A percentile compares a stretch with the other conserved stretches of the same genome.
Evolutionary conservation across 2,329 filamentous ascomycete genomes (phyloP).

Genomic region (Hymenoscyphus infarciens): DNA sequence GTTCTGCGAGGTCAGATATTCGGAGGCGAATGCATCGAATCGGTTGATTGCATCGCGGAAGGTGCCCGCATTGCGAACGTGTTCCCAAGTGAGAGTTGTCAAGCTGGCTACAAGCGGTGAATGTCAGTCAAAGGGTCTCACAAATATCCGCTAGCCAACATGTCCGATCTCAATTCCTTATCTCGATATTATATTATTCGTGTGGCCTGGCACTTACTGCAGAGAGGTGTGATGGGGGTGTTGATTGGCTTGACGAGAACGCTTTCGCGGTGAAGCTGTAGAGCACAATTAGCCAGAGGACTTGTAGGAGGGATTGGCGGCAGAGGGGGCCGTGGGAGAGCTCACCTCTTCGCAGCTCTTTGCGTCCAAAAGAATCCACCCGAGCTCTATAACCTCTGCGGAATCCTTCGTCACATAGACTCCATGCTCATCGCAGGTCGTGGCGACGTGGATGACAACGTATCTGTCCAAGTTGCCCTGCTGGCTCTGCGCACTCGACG

Average conservation of each 20-base stretch:
- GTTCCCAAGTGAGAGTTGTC: constrained; percentile 97
- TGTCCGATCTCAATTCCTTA: background rate
- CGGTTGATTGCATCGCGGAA: constrained; percentile 96
- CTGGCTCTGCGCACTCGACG: constrained; percentile 48
- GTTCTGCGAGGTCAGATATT: constrained; percentile 86
- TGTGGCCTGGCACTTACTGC: constrained; percentile 69
- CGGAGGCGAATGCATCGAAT: constrained; percentile 89
- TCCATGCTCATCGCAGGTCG: constrained; percentile 97
- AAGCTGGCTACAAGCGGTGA: constrained; percentile 67
- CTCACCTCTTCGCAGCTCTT: constrained; percentile 90
- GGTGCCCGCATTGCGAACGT: constrained; percentile 93
- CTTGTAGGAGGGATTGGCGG: constrained; percentile 4
- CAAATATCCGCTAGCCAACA: background rate
- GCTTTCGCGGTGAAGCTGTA: constrained; percentile 86
- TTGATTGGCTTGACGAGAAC: constrained; percentile 98
- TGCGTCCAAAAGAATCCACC: constrained; percentile 93
- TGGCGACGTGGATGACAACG: constrained; percentile 96
- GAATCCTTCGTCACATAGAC: constrained; percentile 99
- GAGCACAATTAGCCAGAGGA: constrained; percentile 23
- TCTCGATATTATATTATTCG: constrained; percentile 17
- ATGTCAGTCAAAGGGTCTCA: constrained; percentile 20
- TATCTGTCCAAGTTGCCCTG: constrained; percentile 86
- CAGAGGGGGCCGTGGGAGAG: constrained; percentile 16
- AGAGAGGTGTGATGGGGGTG: constrained; percentile 95
- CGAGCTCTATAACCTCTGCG: constrained; percentile 97